Conservation (phyloP, 768 basidiomycete species). For the Leccinum rimulosum region DNA sequence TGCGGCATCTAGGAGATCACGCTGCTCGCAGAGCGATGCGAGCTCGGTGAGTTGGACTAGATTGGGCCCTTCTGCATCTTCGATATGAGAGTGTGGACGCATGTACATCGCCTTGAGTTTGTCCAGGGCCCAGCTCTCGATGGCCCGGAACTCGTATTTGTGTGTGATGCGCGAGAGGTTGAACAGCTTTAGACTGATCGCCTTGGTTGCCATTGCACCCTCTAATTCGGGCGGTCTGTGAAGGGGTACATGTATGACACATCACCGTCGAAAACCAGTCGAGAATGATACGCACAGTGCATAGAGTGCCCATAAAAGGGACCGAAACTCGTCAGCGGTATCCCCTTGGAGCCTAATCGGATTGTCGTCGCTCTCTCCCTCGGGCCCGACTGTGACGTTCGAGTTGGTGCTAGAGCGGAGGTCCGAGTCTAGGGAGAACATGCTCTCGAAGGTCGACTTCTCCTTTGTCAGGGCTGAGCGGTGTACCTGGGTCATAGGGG, state of each 20-base stretch:
- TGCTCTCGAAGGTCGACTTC: conserved; percentile 44
- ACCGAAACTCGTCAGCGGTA: conserved; percentile 47
- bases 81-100: conserved; percentile 29
- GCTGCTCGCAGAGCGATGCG: conserved; percentile 48
- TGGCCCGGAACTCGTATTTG: conserved; percentile 46
- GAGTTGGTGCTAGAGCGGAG: conserved; percentile 27
- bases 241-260: background rate
- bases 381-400: conserved; percentile 34
- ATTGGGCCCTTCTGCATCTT: conserved; percentile 35
- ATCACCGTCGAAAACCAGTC: background rate
- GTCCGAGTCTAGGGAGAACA: conserved; percentile 43
- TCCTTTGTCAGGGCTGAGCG: conserved; percentile 43
- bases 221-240: conserved; percentile 47
- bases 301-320: conserved; percentile 53
- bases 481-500: conserved; percentile 31
- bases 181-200: conserved; percentile 44
- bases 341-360: conserved; percentile 49
- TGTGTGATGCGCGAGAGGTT: conserved; percentile 48
- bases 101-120: conserved; percentile 40
- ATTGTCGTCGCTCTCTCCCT: conserved; percentile 49
- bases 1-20: conserved; percentile 41
- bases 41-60: conserved; percentile 50
- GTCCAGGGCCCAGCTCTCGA: conserved; percentile 44
- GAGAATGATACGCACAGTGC: conserved; percentile 41
- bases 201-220: conserved; percentile 39